A percentile compares a stretch with the other conserved stretches of the same genome.
Conservation (phyloP, 352 stramenopile genomes). For the Globisporangium orthogonon region DNA sequence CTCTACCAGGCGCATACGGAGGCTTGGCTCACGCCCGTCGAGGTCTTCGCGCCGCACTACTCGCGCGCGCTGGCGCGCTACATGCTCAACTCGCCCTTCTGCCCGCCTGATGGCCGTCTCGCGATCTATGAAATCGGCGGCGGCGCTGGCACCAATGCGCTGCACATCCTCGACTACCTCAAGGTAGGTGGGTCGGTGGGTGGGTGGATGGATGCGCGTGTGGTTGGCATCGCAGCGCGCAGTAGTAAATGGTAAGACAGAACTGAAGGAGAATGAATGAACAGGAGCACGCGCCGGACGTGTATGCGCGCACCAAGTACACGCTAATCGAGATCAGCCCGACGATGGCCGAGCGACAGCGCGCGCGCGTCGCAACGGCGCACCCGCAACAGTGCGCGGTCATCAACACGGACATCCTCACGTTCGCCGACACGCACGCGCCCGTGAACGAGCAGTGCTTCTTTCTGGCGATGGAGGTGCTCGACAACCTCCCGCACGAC, state of each 20-base stretch:
- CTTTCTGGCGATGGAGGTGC: conserved; percentile 84
- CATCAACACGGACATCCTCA: conserved; percentile 79
- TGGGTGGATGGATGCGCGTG: too few species aligned
- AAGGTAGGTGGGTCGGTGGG: conserved; percentile 12
- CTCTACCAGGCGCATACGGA: conserved; percentile 67
- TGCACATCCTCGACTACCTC: conserved; percentile 88
- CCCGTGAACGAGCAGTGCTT: conserved; percentile 54
- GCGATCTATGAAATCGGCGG: conserved; percentile 86
- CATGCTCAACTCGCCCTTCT: conserved; percentile 75
- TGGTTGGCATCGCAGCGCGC: too few species aligned
- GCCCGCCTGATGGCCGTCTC: conserved; percentile 27
- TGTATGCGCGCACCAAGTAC: conserved; percentile 83
- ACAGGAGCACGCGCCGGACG: conserved; percentile 44
- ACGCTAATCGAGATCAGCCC: conserved; percentile 88
- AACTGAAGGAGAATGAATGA: neutral
- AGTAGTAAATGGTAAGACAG: neutral
- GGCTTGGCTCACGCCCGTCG: conserved; percentile 88
- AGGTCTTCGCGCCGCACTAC: conserved; percentile 87
- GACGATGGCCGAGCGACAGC: conserved; percentile 80
- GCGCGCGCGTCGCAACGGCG: conserved; percentile 35
- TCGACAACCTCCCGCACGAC: conserved; percentile 91
- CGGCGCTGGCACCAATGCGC: conserved; percentile 84
- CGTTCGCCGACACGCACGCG: conserved; percentile 52
- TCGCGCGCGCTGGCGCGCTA: conserved; percentile 84
- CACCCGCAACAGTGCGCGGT: conserved; percentile 68